These are phyloP conservation scores for Dalbergia oliveri DNA, from an alignment of 306 rosid species.

Conservation along the genomic window DNA sequence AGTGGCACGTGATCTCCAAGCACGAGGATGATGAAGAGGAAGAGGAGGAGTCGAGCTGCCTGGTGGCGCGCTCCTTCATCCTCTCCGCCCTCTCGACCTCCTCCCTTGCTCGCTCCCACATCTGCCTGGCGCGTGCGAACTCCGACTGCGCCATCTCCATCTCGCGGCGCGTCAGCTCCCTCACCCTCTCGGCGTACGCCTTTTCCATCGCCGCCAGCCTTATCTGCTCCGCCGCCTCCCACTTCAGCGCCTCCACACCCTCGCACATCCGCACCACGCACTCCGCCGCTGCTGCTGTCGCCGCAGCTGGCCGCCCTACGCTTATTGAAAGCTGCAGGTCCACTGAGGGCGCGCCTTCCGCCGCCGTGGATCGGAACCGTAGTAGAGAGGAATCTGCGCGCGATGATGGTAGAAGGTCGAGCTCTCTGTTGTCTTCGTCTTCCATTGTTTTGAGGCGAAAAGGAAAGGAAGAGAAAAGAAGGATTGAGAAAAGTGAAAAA, in stretches of 20 bases:
- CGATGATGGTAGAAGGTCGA: conserved; percentile 83
- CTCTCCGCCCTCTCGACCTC: conserved; percentile 88
- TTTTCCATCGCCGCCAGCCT: conserved; percentile 93
- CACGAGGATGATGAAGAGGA: conserved; percentile 68
- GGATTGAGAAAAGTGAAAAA: not conserved
- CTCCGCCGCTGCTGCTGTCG: conserved; percentile 49
- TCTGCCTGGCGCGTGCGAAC: conserved; percentile 84
- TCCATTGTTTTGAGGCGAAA: conserved; percentile 60
- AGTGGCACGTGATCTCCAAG: conserved; percentile 99
- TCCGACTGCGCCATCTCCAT: conserved; percentile 97
- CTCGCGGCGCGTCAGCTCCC: conserved; percentile 86
- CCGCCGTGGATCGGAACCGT: conserved; percentile 61
- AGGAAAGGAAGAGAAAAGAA: not conserved
- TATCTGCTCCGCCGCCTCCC: conserved; percentile 98
- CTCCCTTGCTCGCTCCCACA: conserved; percentile 96
- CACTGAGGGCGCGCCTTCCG: conserved; percentile 55
- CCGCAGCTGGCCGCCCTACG: conserved; percentile 50
- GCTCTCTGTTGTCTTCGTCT: conserved; percentile 73
- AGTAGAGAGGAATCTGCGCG: conserved; percentile 61
- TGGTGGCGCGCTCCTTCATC: conserved; percentile 78
- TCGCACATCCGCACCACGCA: conserved; percentile 57
- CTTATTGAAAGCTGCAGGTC: conserved; percentile 92
- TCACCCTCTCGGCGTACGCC: conserved; percentile 89
- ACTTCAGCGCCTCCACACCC: conserved; percentile 76
- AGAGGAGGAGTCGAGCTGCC: conserved; percentile 62